A percentile compares a stretch with the other conserved stretches of the same genome.
Conservation (phyloP, 1,139 yeast species). For the Hansenula lynferdii region DNA sequence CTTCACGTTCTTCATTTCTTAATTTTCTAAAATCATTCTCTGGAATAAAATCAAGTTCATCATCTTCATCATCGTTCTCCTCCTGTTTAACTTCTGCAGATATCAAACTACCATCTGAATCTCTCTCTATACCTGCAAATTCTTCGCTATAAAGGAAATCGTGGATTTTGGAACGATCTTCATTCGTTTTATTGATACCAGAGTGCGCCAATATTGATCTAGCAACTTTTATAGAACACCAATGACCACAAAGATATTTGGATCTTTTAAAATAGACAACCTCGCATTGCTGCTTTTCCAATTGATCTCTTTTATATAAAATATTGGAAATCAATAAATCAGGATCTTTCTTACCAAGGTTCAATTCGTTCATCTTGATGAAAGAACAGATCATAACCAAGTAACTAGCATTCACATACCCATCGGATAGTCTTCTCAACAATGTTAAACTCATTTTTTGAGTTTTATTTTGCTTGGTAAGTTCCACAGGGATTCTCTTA, state of each 20-base stretch:
- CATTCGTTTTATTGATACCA: background rate
- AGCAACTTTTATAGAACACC: conserved; percentile 19
- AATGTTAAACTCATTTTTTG: conserved; percentile 2
- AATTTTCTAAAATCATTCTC: conserved; percentile 10
- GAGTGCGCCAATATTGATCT: conserved; percentile 6
- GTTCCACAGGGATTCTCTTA: conserved; percentile 3
- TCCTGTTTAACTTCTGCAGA: background rate
- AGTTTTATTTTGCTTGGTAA: conserved; percentile 5
- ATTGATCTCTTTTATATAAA: conserved; percentile 14
- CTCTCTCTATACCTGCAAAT: background rate
- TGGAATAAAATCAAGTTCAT: conserved; percentile 9
- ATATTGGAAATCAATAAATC: conserved; percentile 15
- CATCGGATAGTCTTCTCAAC: conserved; percentile 19
- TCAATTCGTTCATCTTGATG: conserved; percentile 13
- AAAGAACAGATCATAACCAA: conserved; percentile 13
- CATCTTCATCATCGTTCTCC: conserved; percentile 6
- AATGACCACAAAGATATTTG: conserved; percentile 17
- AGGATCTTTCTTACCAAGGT: conserved; percentile 19
- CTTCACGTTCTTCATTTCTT: background rate
- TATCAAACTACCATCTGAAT: background rate
- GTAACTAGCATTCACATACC: conserved; percentile 18
- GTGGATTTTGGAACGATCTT: conserved; percentile 1
- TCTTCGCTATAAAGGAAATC: conserved; percentile 4
- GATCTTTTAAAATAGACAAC: conserved; percentile 7
- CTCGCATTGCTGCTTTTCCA: conserved; percentile 13